Base-by-base conservation (phyloP, 2,329 filamentous ascomycete genomes). In the Penicillium concentricum region DNA sequence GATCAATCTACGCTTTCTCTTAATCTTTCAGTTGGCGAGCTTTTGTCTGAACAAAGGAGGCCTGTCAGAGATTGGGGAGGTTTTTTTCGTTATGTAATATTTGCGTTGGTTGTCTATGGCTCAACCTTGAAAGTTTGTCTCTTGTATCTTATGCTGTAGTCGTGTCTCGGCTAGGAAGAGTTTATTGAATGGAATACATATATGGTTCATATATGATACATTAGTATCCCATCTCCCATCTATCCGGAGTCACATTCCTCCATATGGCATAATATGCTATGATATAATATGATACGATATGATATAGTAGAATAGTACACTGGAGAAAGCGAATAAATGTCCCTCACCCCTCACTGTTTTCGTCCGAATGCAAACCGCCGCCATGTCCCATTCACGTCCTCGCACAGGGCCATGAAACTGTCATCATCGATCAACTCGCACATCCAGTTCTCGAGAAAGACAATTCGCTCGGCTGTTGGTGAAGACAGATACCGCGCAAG, bases 341-440 rank as follows among this genome's bases (percentile, higher is more conserved):
- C 16, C 16, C 3, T 26, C 22, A 22, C 20, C 13, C 32, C n/a
- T 51, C 53, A 50, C n/a, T 30, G 54, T 54, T 65, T 61, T 44
- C 58, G 61, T 1, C 76, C 76, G 62, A 77, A 71, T 6, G 70
- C 72, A 64, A 78, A 69, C 13, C 76, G 66, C 48, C 62, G 66
- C 76, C 76, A 79, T 18, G 74, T 66, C 1, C 68, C 67, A 49
- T 78, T 74, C 5, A 79, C 63, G 59, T 75, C 73, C 61, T 74
- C 66, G 52, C 74, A 77, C 13, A 79, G 63, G 26, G 64, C 58
- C 26, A 74, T 58, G 51, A 79, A 79, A 3, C 54, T 63, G 24
- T 77, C 74, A 26, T 77, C 72, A 30, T 78, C 72, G 1, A 79
- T 64, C 51, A 76, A 67, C 15, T 69, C 60, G 47, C 76, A 78